Evolutionary conservation across 192 early-diverging fungal species (phyloP).

Genomic region (Diversispora eburnea): DNA sequence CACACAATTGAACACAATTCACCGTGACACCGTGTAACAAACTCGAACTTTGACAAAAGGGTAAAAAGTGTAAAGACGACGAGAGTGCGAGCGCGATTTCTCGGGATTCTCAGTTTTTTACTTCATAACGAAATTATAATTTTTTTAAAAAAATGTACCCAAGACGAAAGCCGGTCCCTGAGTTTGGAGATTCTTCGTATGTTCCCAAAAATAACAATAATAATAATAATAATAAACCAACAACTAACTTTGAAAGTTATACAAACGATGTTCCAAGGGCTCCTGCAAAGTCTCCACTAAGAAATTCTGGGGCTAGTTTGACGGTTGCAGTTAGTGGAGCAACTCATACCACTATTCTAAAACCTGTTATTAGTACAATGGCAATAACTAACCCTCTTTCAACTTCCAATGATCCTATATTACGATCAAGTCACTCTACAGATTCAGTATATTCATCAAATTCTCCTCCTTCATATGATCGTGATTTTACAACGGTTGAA

Average conservation of each 20-base stretch:
- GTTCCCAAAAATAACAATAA: neutral
- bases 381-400: neutral
- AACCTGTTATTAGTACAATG: slow-evolving; percentile 27
- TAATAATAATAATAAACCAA: neutral
- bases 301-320: neutral
- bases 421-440: neutral
- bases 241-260: neutral
- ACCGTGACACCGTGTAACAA: too few relatives aligned
- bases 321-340: slow-evolving; percentile 5
- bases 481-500: slow-evolving; percentile 1
- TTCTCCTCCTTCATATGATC: neutral
- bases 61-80: too few relatives aligned
- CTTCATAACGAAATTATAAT: too few relatives aligned
- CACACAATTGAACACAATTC: too few relatives aligned
- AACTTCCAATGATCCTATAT: neutral
- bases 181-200: neutral
- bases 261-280: slow-evolving; percentile 1
- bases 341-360: slow-evolving; percentile 26
- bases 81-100: too few relatives aligned
- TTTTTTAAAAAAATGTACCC: neutral
- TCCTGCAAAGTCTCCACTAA: slow-evolving; percentile 24
- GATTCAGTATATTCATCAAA: neutral
- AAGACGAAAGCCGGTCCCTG: slow-evolving; percentile 7
- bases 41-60: too few relatives aligned
- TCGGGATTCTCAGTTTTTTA: too few relatives aligned